These are phyloP conservation scores for Corylus heterophylla DNA, from an alignment of 306 rosid species.

Conservation along the genomic window DNA sequence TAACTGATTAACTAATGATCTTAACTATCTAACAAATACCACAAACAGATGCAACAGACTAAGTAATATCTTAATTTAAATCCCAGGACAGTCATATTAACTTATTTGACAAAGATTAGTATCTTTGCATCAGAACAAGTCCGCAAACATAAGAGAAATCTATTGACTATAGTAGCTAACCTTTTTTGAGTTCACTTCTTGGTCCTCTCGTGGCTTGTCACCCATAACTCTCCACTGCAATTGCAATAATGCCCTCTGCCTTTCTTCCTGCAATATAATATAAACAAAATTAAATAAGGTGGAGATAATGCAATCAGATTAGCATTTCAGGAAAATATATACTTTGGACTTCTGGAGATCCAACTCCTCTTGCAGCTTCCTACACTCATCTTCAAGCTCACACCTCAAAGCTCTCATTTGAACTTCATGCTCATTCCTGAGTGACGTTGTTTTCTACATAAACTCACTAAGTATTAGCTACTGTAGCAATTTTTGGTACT, in stretches of 20 bases:
- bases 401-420: conserved; percentile 69
- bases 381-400: conserved; percentile 83
- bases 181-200: conserved; percentile 85
- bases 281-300: conserved; percentile 15
- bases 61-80: neutral
- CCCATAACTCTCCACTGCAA: conserved; percentile 98
- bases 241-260: conserved; percentile 90
- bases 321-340: conserved; percentile 29
- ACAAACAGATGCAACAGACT: neutral
- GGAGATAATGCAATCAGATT: conserved; percentile 11
- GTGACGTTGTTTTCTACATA: conserved; percentile 58
- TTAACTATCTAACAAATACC: neutral
- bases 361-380: conserved; percentile 82
- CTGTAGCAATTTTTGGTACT: conserved; percentile 14
- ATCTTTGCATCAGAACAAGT: conserved; percentile 9
- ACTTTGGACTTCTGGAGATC: conserved; percentile 89
- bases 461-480: conserved; percentile 18
- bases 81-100: neutral
- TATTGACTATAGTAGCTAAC: conserved; percentile 36
- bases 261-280: conserved; percentile 71
- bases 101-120: conserved; percentile 12
- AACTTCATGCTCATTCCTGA: conserved; percentile 79
- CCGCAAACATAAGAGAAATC: conserved; percentile 22
- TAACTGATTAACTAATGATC: neutral
- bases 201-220: conserved; percentile 79